These are phyloP conservation scores for Aspergillus avenaceus DNA, from an alignment of 495 filamentous ascomycete genomes.

Conservation along the genomic window DNA sequence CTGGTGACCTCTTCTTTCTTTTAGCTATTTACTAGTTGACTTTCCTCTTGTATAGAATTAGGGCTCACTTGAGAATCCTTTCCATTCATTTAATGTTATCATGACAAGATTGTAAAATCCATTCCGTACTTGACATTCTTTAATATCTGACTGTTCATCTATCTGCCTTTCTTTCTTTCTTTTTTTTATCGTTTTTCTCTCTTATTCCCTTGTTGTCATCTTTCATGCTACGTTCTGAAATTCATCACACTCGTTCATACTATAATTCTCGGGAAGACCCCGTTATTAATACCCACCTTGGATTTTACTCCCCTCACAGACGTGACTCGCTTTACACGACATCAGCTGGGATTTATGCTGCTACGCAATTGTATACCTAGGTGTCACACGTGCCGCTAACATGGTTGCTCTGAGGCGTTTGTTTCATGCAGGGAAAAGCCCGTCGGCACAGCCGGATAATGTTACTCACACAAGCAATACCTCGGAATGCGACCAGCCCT, in stretches of 20 bases:
- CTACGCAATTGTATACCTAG: not conserved
- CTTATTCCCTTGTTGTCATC: not conserved
- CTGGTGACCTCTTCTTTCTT: not conserved
- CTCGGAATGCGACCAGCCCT: constrained; percentile 5
- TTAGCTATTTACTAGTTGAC: not conserved
- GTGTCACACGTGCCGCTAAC: not conserved
- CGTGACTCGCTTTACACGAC: not conserved
- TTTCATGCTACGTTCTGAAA: not conserved
- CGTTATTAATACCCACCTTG: no score
- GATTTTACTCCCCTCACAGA: not conserved
- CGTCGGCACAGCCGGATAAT: constrained; percentile 11
- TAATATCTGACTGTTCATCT: not conserved
- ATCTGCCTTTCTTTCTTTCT: not conserved
- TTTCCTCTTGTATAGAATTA: not conserved
- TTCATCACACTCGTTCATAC: not conserved
- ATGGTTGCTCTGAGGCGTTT: constrained; percentile 39
- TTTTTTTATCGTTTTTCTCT: not conserved
- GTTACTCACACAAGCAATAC: constrained; percentile 11
- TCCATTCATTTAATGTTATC: not conserved
- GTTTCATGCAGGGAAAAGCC: constrained; percentile 29
- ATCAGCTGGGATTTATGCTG: not conserved
- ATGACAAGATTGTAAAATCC: not conserved
- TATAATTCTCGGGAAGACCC: not conserved
- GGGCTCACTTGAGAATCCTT: not conserved
- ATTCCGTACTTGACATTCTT: not conserved